These are phyloP conservation scores for Cladosporium cucumerinum DNA, from an alignment of 2,329 filamentous ascomycete species.

Conservation along the genomic window DNA sequence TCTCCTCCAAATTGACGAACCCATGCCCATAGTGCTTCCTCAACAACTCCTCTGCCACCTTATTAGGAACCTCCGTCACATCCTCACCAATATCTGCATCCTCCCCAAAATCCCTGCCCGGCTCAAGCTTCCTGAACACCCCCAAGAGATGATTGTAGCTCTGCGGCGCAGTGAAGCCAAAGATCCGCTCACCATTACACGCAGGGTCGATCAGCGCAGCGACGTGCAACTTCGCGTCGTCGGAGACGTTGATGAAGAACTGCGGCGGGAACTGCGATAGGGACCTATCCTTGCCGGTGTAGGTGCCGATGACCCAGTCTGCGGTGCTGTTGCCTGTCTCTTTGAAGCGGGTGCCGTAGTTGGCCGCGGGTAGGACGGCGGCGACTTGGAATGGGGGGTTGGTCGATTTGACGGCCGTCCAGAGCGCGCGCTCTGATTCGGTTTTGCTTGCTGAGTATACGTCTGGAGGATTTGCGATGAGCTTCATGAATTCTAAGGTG, in stretches of 20 bases:
- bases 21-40: slow-evolving; percentile 32
- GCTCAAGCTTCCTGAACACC: slow-evolving; percentile 39
- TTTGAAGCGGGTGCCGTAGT: background rate
- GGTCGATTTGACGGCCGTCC: slow-evolving; percentile 46
- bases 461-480: slow-evolving; percentile 14
- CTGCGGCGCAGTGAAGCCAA: slow-evolving; percentile 50
- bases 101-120: slow-evolving; percentile 29
- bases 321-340: slow-evolving; percentile 1
- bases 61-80: slow-evolving; percentile 27
- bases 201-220: slow-evolving; percentile 48
- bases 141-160: slow-evolving; percentile 47
- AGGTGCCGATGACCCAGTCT: background rate
- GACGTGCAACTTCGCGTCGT: slow-evolving; percentile 52
- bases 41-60: slow-evolving; percentile 27
- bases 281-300: background rate
- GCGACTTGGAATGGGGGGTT: slow-evolving; percentile 44
- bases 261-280: slow-evolving; percentile 16
- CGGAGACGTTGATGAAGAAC: slow-evolving; percentile 48
- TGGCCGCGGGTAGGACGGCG: slow-evolving; percentile 27
- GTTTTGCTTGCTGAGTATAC: slow-evolving; percentile 49
- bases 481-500: background rate
- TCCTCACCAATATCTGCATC: slow-evolving; percentile 23
- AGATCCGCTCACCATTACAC: slow-evolving; percentile 51
- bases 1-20: slow-evolving; percentile 27
- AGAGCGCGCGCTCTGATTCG: slow-evolving; percentile 45